phyloP scores from a whole-genome alignment of 179 eudicot genomes.

The Silene coronaria region DNA sequence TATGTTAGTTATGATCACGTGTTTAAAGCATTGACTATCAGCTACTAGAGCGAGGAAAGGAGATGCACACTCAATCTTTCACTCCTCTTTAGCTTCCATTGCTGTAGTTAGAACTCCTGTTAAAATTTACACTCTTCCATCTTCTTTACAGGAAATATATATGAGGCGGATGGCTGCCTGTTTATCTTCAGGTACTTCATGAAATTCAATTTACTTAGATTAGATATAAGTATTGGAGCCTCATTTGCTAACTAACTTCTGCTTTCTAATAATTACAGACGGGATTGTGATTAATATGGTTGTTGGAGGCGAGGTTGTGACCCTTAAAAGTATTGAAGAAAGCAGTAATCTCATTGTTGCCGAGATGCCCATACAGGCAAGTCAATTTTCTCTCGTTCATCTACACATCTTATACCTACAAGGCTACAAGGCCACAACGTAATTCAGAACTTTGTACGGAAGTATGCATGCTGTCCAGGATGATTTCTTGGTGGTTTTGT shows the following conservation, averaged over 20 bases:
- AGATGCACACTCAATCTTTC: not conserved
- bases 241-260: not conserved
- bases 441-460: not conserved
- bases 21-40: not conserved
- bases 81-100: not conserved
- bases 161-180: conserved; percentile 77
- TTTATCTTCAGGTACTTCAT: conserved; percentile 70
- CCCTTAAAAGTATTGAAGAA: conserved; percentile 81
- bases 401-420: not conserved
- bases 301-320: conserved; percentile 88
- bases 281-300: conserved; percentile 95
- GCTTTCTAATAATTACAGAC: conserved; percentile 35
- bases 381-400: conserved; percentile 15
- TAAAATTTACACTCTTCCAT: conserved; percentile 1
- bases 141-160: conserved; percentile 64
- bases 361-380: conserved; percentile 91
- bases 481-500: not conserved
- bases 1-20: not conserved
- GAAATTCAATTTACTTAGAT: not conserved
- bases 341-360: conserved; percentile 69
- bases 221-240: not conserved
- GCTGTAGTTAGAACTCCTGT: not conserved
- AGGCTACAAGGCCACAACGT: not conserved
- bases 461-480: not conserved
- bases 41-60: not conserved